Evolutionary conservation across 805 yeast genomes (phyloP).

Genomic region (Vanderwaltozyma polyspora): DNA sequence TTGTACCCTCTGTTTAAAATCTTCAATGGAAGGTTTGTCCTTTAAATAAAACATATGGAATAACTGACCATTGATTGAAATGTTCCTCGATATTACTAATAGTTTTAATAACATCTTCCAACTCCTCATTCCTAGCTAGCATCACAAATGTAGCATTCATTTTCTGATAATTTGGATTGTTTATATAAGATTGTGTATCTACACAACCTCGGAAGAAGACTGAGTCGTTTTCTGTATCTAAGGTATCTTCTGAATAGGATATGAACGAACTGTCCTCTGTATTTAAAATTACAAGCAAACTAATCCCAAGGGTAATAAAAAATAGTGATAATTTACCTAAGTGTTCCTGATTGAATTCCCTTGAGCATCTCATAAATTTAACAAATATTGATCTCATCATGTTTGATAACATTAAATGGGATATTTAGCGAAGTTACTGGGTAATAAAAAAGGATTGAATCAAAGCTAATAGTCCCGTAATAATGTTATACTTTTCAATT

Average conservation of each 20-base stretch:
- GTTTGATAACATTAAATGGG: no score
- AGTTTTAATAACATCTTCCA: conserved; percentile 64
- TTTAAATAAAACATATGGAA: conserved; percentile 88
- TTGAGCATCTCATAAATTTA: no score
- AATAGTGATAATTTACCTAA: no score
- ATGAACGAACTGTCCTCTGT: neutral
- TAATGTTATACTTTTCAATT: no score
- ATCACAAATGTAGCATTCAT: conserved; percentile 82
- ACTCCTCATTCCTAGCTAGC: conserved; percentile 69
- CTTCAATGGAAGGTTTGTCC: conserved; percentile 59
- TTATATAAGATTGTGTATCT: conserved; percentile 31
- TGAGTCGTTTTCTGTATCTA: conserved; percentile 24
- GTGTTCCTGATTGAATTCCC: no score
- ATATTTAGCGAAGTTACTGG: no score
- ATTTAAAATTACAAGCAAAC: conserved; percentile 2
- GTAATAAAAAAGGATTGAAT: no score
- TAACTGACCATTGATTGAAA: conserved; percentile 87
- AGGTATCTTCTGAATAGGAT: conserved; percentile 10
- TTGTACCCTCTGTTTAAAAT: conserved; percentile 45
- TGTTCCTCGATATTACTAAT: conserved; percentile 71
- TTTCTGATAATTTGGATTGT: conserved; percentile 25
- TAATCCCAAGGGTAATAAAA: conserved; percentile 3
- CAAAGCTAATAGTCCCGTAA: no score
- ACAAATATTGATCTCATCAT: no score
- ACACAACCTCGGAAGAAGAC: conserved; percentile 51